Conservation (phyloP, 179 eudicot genomes). For the Kewa caespitosa region DNA sequence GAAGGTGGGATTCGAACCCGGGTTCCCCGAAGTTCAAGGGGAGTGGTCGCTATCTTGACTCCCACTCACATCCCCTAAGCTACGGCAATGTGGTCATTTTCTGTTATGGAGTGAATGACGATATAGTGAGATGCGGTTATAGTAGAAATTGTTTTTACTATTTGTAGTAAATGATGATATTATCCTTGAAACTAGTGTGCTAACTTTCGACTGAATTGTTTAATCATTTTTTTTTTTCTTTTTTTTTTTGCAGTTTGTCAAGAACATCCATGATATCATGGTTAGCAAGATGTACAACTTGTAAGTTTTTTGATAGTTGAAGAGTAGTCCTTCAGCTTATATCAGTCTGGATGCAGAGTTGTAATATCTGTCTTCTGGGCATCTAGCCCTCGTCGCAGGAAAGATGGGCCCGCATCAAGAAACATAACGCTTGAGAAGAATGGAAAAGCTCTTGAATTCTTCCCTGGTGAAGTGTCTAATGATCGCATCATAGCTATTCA, state of each 20-base stretch:
- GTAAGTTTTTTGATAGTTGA: conserved; percentile 48
- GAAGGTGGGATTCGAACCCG: too few relatives aligned
- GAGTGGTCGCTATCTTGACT: too few relatives aligned
- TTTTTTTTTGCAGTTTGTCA: conserved; percentile 68
- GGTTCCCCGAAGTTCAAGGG: too few relatives aligned
- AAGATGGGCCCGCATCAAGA: conserved; percentile 35
- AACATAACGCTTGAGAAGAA: conserved; percentile 81
- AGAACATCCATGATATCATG: conserved; percentile 79
- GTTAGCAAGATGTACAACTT: conserved; percentile 65
- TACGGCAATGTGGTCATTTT: too few relatives aligned
- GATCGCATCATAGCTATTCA: conserved; percentile 79
- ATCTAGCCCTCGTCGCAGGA: conserved; percentile 42
- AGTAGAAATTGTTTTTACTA: neutral
- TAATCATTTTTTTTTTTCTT: too few relatives aligned
- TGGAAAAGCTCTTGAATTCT: conserved; percentile 68
- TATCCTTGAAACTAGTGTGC: neutral
- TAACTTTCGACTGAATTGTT: neutral
- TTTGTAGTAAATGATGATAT: neutral
- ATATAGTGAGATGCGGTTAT: too few relatives aligned
- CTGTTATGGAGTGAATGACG: too few relatives aligned
- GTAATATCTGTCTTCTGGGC: conserved; percentile 15
- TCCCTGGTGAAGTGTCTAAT: conserved; percentile 70
- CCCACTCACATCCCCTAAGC: too few relatives aligned
- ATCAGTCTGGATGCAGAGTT: conserved; percentile 8
- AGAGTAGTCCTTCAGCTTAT: neutral